phyloP scores from a whole-genome alignment of 345 rosid genomes.

The Noccaea caerulescens region DNA sequence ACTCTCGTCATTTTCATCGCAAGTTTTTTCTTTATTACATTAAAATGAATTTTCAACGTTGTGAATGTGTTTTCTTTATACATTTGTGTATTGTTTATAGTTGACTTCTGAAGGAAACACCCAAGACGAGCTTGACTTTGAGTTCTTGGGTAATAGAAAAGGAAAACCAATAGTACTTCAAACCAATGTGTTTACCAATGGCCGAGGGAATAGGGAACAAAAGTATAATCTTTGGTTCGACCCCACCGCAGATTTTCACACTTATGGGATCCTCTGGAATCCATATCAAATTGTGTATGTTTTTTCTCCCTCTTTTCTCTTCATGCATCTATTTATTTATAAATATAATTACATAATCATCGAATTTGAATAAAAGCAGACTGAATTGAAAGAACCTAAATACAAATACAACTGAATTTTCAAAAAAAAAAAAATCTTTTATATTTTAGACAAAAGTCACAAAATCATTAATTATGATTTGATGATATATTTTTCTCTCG shows the following conservation, averaged over 20 bases:
- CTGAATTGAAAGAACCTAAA: too few relatives aligned
- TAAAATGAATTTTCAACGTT: neutral
- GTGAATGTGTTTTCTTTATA: neutral
- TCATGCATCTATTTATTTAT: too few relatives aligned
- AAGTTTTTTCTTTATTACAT: neutral
- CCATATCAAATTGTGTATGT: slow-evolving; percentile 66
- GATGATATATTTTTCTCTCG: neutral
- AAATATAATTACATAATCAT: neutral
- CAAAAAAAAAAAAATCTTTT: too few relatives aligned
- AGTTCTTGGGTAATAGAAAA: slow-evolving; percentile 68
- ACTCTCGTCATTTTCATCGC: too few relatives aligned
- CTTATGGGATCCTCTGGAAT: slow-evolving; percentile 71
- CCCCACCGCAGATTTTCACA: slow-evolving; percentile 58
- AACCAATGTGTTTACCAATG: slow-evolving; percentile 63
- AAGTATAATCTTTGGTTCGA: slow-evolving; percentile 67
- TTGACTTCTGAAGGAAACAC: slow-evolving; percentile 47
- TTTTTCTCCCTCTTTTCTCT: neutral
- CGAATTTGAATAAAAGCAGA: neutral
- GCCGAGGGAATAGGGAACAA: slow-evolving; percentile 66
- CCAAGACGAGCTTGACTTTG: slow-evolving; percentile 75
- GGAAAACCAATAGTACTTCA: slow-evolving; percentile 60
- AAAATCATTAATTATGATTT: neutral
- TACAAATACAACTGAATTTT: too few relatives aligned
- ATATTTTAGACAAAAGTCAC: too few relatives aligned
- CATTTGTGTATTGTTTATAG: slow-evolving; percentile 13